Conservation (phyloP, 2,329 filamentous ascomycete genomes). For the Monosporascus ibericus region DNA sequence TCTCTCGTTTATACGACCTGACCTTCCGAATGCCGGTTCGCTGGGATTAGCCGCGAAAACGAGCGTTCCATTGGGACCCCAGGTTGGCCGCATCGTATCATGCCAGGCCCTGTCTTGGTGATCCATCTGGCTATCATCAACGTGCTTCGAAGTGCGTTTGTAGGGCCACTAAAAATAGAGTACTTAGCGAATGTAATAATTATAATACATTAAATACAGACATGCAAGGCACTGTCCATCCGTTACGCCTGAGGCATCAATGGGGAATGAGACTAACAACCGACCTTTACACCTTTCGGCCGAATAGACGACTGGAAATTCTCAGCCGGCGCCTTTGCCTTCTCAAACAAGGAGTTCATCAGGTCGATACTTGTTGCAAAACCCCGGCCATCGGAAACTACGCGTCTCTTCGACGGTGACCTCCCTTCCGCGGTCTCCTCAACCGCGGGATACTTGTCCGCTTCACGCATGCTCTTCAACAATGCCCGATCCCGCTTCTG, state of each 20-base stretch:
- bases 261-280: slow-evolving; percentile 42
- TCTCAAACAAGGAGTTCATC: slow-evolving; percentile 89
- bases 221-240: slow-evolving; percentile 7
- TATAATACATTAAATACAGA: slow-evolving; percentile 24
- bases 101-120: slow-evolving; percentile 63
- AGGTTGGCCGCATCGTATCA: slow-evolving; percentile 69
- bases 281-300: slow-evolving; percentile 75
- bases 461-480: slow-evolving; percentile 53
- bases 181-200: slow-evolving; percentile 38
- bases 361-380: slow-evolving; percentile 89
- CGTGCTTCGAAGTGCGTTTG: slow-evolving; percentile 66
- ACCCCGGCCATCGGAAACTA: slow-evolving; percentile 48
- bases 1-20: slow-evolving; percentile 27
- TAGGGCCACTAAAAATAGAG: slow-evolving; percentile 70
- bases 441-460: slow-evolving; percentile 46
- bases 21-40: slow-evolving; percentile 22
- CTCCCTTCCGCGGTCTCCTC: slow-evolving; percentile 21
- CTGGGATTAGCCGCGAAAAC: slow-evolving; percentile 51
- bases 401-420: slow-evolving; percentile 28
- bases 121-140: slow-evolving; percentile 55
- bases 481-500: slow-evolving; percentile 85
- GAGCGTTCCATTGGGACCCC: slow-evolving; percentile 69
- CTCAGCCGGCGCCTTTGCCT: slow-evolving; percentile 54
- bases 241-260: slow-evolving; percentile 3
- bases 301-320: slow-evolving; percentile 45